A percentile compares a stretch with the other conserved stretches of the same genome.
phyloP scores from a whole-genome alignment of 2,329 filamentous ascomycete species.

The Daldinia sp. region DNA sequence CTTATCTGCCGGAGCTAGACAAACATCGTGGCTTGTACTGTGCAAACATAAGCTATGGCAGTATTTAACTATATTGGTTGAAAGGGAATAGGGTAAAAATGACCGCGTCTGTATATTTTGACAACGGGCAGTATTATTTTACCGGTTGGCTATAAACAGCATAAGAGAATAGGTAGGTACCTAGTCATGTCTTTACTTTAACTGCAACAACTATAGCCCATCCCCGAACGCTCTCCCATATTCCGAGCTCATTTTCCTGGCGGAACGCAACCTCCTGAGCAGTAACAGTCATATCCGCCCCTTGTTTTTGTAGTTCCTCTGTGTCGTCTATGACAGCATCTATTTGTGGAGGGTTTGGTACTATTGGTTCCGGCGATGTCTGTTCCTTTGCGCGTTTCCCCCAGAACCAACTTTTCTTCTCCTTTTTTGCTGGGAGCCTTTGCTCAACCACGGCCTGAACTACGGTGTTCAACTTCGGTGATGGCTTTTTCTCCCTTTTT shows the following conservation, averaged over 20 bases:
- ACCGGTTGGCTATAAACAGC: no score
- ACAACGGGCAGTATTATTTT: no score
- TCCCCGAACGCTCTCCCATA: slow-evolving; percentile 60
- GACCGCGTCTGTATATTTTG: no score
- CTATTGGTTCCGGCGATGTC: slow-evolving; percentile 3
- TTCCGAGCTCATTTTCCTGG: slow-evolving; percentile 59
- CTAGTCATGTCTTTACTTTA: slow-evolving; percentile 36
- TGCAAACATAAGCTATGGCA: no score
- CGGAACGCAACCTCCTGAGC: slow-evolving; percentile 61
- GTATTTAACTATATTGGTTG: no score
- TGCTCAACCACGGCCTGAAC: slow-evolving; percentile 47
- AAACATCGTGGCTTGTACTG: no score
- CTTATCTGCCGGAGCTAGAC: no score
- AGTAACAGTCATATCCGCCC: slow-evolving; percentile 52
- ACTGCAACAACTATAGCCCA: slow-evolving; percentile 59
- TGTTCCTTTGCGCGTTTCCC: slow-evolving; percentile 18
- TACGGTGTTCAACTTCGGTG: slow-evolving; percentile 17
- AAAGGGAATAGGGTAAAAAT: no score
- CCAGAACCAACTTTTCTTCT: slow-evolving; percentile 50
- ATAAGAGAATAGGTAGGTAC: no score
- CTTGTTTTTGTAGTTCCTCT: slow-evolving; percentile 28
- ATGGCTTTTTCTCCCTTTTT: slow-evolving; percentile 26
- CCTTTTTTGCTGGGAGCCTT: slow-evolving; percentile 42
- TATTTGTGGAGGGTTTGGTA: not conserved
- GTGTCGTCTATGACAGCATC: not conserved